These are phyloP conservation scores for Obelidium mucronatum DNA, from an alignment of 192 early-diverging fungal species.

Conservation along the genomic window DNA sequence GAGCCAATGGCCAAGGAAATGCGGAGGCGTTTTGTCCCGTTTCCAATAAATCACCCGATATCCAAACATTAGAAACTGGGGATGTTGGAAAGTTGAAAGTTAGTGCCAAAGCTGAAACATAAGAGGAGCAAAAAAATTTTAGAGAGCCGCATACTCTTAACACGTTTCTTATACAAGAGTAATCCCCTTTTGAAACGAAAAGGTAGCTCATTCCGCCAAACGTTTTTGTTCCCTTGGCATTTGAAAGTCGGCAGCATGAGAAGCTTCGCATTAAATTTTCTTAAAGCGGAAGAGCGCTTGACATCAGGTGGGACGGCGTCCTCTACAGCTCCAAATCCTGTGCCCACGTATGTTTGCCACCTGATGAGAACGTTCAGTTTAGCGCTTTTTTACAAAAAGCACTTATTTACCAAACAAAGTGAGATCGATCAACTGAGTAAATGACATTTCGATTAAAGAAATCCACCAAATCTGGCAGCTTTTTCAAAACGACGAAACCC, in stretches of 20 bases:
- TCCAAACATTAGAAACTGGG: conserved; percentile 25
- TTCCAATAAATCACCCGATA: conserved; percentile 8
- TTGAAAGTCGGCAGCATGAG: conserved; percentile 6
- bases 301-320: background rate
- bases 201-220: conserved; percentile 9
- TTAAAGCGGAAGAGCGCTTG: background rate
- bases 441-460: conserved; percentile 10
- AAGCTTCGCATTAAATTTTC: conserved; percentile 13
- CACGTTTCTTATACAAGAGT: no score
- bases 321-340: background rate
- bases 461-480: background rate
- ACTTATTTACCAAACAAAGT: conserved; percentile 11
- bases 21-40: conserved; percentile 20
- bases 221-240: background rate
- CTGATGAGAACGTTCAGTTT: conserved; percentile 10
- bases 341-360: conserved; percentile 20
- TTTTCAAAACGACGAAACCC: background rate
- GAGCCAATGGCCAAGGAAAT: conserved; percentile 13
- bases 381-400: no score
- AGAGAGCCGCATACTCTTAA: no score
- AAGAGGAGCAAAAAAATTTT: no score
- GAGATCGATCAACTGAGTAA: conserved; percentile 8
- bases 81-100: no score
- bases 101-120: no score
- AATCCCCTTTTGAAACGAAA: conserved; percentile 10